phyloP scores from a whole-genome alignment of 257 asterid species.

The Schizonepeta tenuifolia region DNA sequence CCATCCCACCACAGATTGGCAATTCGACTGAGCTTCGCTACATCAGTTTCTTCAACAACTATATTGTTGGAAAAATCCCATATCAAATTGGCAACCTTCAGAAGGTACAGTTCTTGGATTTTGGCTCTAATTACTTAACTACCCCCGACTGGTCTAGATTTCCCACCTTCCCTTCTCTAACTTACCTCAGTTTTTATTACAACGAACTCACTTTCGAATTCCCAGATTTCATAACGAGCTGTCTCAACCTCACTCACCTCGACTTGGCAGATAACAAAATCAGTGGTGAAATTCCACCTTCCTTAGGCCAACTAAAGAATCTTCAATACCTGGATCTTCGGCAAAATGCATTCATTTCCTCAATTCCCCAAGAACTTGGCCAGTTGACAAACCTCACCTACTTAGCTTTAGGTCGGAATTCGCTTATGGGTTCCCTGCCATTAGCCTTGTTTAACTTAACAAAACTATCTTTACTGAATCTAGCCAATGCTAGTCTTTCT shows the following conservation, averaged over 20 bases:
- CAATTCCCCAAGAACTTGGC: constrained; percentile 56
- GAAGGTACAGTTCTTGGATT: constrained; percentile 55
- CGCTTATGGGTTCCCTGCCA: constrained; percentile 66
- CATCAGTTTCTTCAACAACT: constrained; percentile 59
- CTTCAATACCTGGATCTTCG: constrained; percentile 45
- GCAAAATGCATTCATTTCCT: constrained; percentile 36
- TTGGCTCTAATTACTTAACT: constrained; percentile 65
- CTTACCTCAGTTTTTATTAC: constrained; percentile 45
- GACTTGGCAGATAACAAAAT: constrained; percentile 59
- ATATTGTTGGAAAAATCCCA: constrained; percentile 57
- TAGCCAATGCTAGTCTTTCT: constrained; percentile 60
- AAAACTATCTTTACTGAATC: constrained; percentile 44
- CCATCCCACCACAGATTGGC: constrained; percentile 68
- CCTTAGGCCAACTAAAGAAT: constrained; percentile 46
- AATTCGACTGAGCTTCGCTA: constrained; percentile 49
- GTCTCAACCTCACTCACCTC: constrained; percentile 62
- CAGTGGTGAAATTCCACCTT: constrained; percentile 59
- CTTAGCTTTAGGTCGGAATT: constrained; percentile 48
- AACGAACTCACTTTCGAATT: constrained; percentile 53
- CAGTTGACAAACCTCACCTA: constrained; percentile 44
- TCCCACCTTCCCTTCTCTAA: constrained; percentile 52
- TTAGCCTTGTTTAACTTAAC: constrained; percentile 58
- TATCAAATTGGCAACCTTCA: constrained; percentile 63
- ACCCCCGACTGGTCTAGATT: constrained; percentile 74
- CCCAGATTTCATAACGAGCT: constrained; percentile 59